Conservation (phyloP, 2,329 filamentous ascomycete genomes). For the Cytospora piceicola region DNA sequence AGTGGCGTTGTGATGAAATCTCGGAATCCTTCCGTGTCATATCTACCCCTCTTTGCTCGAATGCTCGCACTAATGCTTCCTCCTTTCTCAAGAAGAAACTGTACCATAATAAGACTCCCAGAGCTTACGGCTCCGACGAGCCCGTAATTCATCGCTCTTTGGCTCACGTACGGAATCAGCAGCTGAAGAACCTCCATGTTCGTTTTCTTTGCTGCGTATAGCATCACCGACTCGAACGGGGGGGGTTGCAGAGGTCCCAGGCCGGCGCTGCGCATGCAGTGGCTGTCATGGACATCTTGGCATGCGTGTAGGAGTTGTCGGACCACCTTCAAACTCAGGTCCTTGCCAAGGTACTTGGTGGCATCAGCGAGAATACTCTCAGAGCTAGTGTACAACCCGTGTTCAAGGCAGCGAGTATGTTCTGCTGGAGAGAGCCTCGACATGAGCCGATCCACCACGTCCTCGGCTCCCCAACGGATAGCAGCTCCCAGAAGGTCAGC, state of each 20-base stretch:
- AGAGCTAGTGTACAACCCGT: too few species aligned
- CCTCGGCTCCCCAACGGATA: background rate
- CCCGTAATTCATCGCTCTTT: background rate
- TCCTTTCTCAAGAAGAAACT: background rate
- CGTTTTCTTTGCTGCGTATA: background rate
- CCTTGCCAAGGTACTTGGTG: background rate
- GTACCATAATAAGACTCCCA: background rate
- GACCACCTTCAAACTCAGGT: background rate
- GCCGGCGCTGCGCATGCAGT: background rate
- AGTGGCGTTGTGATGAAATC: background rate
- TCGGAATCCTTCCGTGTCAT: background rate
- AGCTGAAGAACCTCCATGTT: background rate
- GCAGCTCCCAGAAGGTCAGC: background rate
- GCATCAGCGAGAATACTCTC: background rate
- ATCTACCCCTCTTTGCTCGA: too few species aligned
- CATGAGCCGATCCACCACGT: background rate
- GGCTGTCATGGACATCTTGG: background rate
- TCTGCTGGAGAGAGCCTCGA: background rate
- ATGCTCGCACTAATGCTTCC: background rate
- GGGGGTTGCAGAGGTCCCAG: too few species aligned
- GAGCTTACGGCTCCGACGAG: background rate
- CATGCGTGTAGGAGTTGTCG: background rate
- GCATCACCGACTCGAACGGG: background rate
- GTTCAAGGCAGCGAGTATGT: background rate
- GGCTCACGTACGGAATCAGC: background rate